phyloP scores from a whole-genome alignment of 495 filamentous ascomycete genomes.

The Haplographium delicatum region DNA sequence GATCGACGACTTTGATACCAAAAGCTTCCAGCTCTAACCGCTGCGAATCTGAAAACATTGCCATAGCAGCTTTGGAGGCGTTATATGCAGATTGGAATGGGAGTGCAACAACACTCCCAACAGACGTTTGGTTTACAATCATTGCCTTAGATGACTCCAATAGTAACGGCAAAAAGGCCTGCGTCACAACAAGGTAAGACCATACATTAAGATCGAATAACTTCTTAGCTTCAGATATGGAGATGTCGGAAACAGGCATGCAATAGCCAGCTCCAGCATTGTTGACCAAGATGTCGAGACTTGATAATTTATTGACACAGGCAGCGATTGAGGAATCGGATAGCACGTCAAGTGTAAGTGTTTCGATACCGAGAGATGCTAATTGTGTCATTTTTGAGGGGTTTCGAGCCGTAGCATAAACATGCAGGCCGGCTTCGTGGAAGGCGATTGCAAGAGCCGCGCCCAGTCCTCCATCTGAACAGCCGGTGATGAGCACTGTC shows the following conservation, averaged over 20 bases:
- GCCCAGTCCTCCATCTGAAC: conserved; percentile 38
- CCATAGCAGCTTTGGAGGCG: conserved; percentile 47
- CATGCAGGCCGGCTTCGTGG: conserved; percentile 28
- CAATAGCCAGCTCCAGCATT: conserved; percentile 43
- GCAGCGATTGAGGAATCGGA: conserved; percentile 31
- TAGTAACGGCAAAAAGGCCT: too few species aligned
- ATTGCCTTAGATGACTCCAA: too few species aligned
- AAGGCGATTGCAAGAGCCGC: conserved; percentile 34
- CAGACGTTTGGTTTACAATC: too few species aligned
- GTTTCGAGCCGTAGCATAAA: conserved; percentile 41
- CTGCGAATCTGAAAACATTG: conserved; percentile 36
- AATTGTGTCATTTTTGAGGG: conserved; percentile 32
- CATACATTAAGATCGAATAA: too few species aligned
- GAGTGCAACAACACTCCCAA: conserved; percentile 34
- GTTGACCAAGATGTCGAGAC: conserved; percentile 45
- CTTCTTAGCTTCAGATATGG: too few species aligned
- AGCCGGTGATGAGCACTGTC: conserved; percentile 40
- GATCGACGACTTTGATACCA: conserved; percentile 37
- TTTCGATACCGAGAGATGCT: conserved; percentile 33
- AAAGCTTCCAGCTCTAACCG: conserved; percentile 49
- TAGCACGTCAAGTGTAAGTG: conserved; percentile 44
- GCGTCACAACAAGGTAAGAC: too few species aligned
- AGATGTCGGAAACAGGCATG: too few species aligned
- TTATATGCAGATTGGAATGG: conserved; percentile 43
- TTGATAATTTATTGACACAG: conserved; percentile 20